Evolutionary conservation across 73 alveolate genomes (phyloP).

Genomic region (Paramecium octaurelia): DNA sequence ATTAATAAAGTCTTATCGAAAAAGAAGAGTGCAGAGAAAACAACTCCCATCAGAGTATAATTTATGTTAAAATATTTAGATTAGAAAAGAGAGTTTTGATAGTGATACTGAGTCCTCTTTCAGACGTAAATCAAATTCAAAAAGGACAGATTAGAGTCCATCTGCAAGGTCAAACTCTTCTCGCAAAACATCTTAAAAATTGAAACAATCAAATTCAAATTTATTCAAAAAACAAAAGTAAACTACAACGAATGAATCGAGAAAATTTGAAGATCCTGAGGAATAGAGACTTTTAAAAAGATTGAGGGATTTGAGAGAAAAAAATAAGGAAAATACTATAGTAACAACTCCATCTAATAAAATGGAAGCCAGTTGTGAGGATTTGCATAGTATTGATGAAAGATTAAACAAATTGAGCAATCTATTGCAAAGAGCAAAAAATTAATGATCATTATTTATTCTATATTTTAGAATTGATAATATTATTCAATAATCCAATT

Average conservation of each 20-base stretch:
- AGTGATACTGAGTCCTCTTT: conserved; percentile 19
- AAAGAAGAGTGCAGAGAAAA: background rate
- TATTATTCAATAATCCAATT: background rate
- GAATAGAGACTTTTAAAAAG: conserved; percentile 14
- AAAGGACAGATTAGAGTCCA: background rate
- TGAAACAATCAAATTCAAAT: background rate
- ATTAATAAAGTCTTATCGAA: background rate
- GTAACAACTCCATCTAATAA: background rate
- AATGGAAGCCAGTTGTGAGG: background rate
- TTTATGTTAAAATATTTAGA: background rate
- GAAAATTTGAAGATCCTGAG: background rate
- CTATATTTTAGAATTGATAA: background rate
- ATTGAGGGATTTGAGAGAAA: conserved; percentile 3
- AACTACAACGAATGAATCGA: background rate
- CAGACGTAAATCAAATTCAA: background rate
- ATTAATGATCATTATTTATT: background rate
- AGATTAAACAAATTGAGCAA: background rate
- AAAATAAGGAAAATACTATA: conserved; percentile 5
- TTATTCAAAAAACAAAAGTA: background rate
- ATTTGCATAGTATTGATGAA: background rate
- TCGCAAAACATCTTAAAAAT: background rate
- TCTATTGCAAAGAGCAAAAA: background rate
- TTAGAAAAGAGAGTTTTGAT: background rate
- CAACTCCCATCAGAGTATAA: conserved; percentile 4
- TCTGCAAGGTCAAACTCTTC: conserved; percentile 16